Base-by-base conservation (phyloP, 2,329 filamentous ascomycete genomes). In the Fusarium torreyae region DNA sequence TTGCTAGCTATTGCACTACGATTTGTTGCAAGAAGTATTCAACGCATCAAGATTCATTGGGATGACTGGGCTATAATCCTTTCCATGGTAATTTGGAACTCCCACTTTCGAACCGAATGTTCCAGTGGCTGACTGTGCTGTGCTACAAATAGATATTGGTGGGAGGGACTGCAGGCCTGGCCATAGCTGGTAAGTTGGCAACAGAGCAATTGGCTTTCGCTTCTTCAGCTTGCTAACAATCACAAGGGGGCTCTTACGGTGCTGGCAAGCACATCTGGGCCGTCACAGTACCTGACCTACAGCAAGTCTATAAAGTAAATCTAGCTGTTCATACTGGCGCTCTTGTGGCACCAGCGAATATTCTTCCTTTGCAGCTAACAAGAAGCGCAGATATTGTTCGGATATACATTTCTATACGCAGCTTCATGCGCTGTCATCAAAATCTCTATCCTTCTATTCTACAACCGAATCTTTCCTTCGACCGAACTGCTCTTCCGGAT, bases 371-470 rank as follows among this genome's bases (percentile, higher is more conserved):
- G 26, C 7, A 15, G 7, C 43, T 57, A n/a, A 63, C 42, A 7
- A 13, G 2, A 36, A 15, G 10, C 2, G 1, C 9, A 66, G 62
- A 42, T 62, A 9, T 28, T 66, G 3, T 62, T 57, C 2, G 42
- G 34, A 5, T 66, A 62, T 17, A 66, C 52, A 2, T 66, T 51
- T n/a, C 34, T 66, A 7, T 66, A 62, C 46, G 38, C 43, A 2
- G 52, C 57, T 2, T 54, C 52, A 3, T 62, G 52, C 20, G 46
- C 52, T 3, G 22, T 45, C 3, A 62, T 53, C 6, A 68, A 68
- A 33, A 63, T 66, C 6, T 65, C 65, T 7, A 66, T 68, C 7
- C 62, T 68, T 18, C 20, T 68, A 18, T 68, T 68, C 42, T 68
- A 68, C 50, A 3, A 26, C 9, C 62, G 62, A 5, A 50, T 68